Evolutionary conservation across 2,329 filamentous ascomycete species (phyloP), one percentile per base, ranked within the genome.

Genomic region (Davidsoniella australis): DNA sequence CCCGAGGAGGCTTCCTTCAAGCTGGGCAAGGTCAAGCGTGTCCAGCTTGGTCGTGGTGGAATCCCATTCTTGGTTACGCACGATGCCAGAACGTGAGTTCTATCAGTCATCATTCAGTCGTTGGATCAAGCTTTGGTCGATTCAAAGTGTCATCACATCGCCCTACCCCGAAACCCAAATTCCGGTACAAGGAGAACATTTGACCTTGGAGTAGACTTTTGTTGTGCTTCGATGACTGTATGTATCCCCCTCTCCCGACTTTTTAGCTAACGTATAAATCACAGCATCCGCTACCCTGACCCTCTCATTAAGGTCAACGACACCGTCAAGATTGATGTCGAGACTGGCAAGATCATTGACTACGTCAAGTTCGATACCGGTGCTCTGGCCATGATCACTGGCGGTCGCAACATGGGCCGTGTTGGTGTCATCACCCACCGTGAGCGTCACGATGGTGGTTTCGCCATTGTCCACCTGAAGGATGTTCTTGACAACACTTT

Each of bases 61-160:
- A 94, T 98, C 82, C 91, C 91, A 93, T 98, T 94, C 88, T 95
- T 96, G 87, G 91, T 98, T 85, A 98, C 91, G 88, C 91, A 98
- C 85, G 91, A 98, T 91, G 91, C 91, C 75, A 84, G 91, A 87
- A 98, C 91, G 89, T 98, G 78, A 94, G 89, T 96, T 83, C 78
- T 82, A 73, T 79, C 74, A 78, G 73, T 84, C 83, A 86, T 95
- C 88, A 91, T 88, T 95, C 89, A 95, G 89, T 82, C 89, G 89
- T 95, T 95, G 89, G 86, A 89, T 85, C 86, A 93, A 91, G 85
- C 77, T 94, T 91, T 94, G 87, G 87, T 75, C 66, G 72, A 75
- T 73, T 69, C 64, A 58, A 60, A 58, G 58, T 62, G 61, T 50
- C 47, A 39, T 50, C 48, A 42, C 48, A 45, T 50, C 39, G 37